phyloP scores from a whole-genome alignment of 371 early-diverging fungal genomes.

The Mortierella sp. region DNA sequence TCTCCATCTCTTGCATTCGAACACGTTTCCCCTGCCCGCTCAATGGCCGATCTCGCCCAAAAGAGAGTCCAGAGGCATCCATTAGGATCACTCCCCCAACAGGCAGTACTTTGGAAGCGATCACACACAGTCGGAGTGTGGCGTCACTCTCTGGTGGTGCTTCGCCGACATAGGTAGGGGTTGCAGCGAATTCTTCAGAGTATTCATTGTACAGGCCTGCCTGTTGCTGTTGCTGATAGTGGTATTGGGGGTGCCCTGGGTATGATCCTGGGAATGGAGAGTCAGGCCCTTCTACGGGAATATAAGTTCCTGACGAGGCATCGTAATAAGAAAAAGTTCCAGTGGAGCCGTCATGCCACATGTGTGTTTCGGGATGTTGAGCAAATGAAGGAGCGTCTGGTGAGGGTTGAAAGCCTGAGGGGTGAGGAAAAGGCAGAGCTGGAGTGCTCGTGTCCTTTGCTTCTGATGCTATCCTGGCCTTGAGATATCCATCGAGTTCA shows the following conservation, averaged over 20 bases:
- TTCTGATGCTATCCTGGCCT: constrained; percentile 26
- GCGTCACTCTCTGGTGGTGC: constrained; percentile 42
- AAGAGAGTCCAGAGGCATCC: constrained; percentile 49
- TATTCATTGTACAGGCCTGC: constrained; percentile 25
- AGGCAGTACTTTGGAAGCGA: constrained; percentile 40
- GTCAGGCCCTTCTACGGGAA: constrained; percentile 45
- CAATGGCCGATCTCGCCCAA: constrained; percentile 56
- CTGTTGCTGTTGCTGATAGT: constrained; percentile 13
- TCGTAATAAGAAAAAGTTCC: constrained; percentile 58
- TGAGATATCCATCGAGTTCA: constrained; percentile 52
- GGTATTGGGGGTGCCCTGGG: background rate
- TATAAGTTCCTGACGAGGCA: constrained; percentile 47
- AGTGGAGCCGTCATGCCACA: constrained; percentile 57
- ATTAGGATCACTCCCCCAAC: constrained; percentile 52
- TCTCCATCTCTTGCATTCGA: constrained; percentile 56
- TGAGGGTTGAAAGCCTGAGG: constrained; percentile 50
- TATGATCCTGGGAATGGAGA: background rate
- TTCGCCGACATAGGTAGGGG: constrained; percentile 2
- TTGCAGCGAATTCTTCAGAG: background rate
- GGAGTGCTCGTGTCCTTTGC: constrained; percentile 20
- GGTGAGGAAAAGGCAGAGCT: constrained; percentile 36
- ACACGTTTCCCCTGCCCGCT: constrained; percentile 43
- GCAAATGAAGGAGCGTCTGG: constrained; percentile 57
- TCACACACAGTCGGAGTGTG: constrained; percentile 54
- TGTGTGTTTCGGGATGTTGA: constrained; percentile 38